Conservation (phyloP, 192 early-diverging fungal species). For the Gamsiella multidivaricata region DNA sequence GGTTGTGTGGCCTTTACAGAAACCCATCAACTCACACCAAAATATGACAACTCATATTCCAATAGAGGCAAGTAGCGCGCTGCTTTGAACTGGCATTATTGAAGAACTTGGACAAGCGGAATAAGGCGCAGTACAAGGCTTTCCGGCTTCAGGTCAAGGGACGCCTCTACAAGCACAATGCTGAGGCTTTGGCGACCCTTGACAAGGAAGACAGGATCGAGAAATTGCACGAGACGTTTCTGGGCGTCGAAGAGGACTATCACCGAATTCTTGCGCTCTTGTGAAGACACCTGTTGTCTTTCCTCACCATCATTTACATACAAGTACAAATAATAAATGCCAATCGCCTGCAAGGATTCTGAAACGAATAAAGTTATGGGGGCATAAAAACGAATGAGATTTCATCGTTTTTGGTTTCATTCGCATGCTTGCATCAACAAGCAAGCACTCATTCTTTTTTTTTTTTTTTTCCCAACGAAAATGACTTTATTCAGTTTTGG, state of each 20-base stretch:
- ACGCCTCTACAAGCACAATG: constrained; percentile 83
- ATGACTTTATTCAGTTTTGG: constrained; percentile 11
- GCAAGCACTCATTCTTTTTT: too few species aligned
- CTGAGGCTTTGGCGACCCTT: constrained; percentile 74
- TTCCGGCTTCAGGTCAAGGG: constrained; percentile 89
- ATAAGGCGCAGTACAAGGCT: constrained; percentile 56
- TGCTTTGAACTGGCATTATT: constrained; percentile 86
- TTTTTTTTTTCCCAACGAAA: too few species aligned
- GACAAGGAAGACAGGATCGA: constrained; percentile 72
- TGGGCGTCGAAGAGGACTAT: constrained; percentile 82
- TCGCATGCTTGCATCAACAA: too few species aligned
- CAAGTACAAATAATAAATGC: too few species aligned
- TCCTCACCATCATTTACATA: too few species aligned
- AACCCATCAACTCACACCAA: neutral
- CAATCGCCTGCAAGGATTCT: too few species aligned
- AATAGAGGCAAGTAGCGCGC: constrained; percentile 81
- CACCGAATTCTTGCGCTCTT: constrained; percentile 52
- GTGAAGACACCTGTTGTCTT: too few species aligned
- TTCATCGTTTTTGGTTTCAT: too few species aligned
- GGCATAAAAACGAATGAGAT: too few species aligned
- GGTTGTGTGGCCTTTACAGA: neutral
- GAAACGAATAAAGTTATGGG: too few species aligned
- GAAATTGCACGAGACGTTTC: constrained; percentile 83
- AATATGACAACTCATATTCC: neutral
- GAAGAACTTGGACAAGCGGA: constrained; percentile 65